Conservation (phyloP, 345 rosid species). For the Moricandia arvensis region DNA sequence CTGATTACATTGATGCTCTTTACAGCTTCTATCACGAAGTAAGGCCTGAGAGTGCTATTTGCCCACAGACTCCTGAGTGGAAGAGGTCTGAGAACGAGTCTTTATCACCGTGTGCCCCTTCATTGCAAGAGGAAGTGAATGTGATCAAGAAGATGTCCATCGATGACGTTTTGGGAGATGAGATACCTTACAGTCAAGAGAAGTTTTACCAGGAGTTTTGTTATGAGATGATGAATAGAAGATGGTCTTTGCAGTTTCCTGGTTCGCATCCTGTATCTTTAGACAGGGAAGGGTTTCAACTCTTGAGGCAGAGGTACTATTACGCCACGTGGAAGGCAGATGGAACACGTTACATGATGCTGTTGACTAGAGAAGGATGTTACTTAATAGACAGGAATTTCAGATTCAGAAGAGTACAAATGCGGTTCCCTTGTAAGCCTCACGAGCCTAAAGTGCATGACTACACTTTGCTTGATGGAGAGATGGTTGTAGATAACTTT, state of each 20-base stretch:
- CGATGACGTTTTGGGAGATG: constrained; percentile 95
- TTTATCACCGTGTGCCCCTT: constrained; percentile 26
- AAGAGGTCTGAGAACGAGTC: constrained; percentile 58
- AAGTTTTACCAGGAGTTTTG: constrained; percentile 58
- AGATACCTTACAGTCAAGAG: constrained; percentile 75
- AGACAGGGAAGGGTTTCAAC: constrained; percentile 86
- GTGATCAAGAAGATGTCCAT: constrained; percentile 61
- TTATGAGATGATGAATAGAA: constrained; percentile 56
- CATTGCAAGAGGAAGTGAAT: constrained; percentile 36
- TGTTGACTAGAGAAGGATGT: constrained; percentile 85
- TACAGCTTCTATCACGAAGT: constrained; percentile 82
- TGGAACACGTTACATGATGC: constrained; percentile 98
- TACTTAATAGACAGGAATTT: constrained; percentile 83
- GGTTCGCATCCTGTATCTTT: constrained; percentile 92
- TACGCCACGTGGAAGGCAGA: constrained; percentile 99
- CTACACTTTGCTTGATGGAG: constrained; percentile 93
- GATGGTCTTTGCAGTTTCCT: constrained; percentile 61
- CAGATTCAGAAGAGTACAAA: constrained; percentile 84
- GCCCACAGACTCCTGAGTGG: constrained; percentile 94
- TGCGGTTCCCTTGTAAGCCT: constrained; percentile 83
- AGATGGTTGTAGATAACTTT: constrained; percentile 82
- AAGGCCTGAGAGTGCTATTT: constrained; percentile 59
- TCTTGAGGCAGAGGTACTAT: constrained; percentile 86
- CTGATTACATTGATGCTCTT: constrained; percentile 77
- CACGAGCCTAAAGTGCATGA: constrained; percentile 68